phyloP scores from a whole-genome alignment of 371 early-diverging fungal species.

The Fennellomyces sp. region DNA sequence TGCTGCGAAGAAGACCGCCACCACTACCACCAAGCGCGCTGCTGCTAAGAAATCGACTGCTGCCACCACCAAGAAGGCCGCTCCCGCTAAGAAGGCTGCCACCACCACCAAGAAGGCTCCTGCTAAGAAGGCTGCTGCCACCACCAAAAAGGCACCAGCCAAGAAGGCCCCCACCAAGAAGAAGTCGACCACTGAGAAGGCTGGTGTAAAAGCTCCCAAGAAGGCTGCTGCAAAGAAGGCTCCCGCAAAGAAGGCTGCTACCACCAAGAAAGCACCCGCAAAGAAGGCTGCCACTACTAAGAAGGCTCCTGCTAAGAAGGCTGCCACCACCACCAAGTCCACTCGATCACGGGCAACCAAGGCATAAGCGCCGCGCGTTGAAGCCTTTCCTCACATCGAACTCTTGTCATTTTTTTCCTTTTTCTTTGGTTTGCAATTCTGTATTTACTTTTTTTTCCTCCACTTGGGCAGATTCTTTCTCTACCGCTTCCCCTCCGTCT shows the following conservation, averaged over 20 bases:
- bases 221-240: constrained; percentile 39
- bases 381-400: not conserved
- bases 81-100: constrained; percentile 45
- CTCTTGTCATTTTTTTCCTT: not conserved
- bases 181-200: constrained; percentile 33
- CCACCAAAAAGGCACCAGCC: constrained; percentile 17
- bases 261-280: constrained; percentile 44
- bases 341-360: constrained; percentile 38
- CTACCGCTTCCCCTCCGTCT: not conserved
- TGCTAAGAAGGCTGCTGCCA: constrained; percentile 25
- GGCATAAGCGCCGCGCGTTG: constrained; percentile 16
- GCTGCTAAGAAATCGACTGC: constrained; percentile 27
- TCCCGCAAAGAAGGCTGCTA: constrained; percentile 42
- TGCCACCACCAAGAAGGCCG: constrained; percentile 30
- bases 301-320: constrained; percentile 50
- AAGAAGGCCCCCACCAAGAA: constrained; percentile 20
- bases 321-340: constrained; percentile 26
- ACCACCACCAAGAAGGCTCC: constrained; percentile 19
- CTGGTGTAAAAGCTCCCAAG: constrained; percentile 21
- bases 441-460: constrained; percentile 8
- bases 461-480: not conserved
- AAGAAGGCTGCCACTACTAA: constrained; percentile 41
- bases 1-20: constrained; percentile 36
- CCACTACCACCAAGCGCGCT: constrained; percentile 33
- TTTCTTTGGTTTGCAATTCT: not conserved